Evolutionary conservation across 2,329 filamentous ascomycete genomes (phyloP).

Genomic region (Phoma herbarum): DNA sequence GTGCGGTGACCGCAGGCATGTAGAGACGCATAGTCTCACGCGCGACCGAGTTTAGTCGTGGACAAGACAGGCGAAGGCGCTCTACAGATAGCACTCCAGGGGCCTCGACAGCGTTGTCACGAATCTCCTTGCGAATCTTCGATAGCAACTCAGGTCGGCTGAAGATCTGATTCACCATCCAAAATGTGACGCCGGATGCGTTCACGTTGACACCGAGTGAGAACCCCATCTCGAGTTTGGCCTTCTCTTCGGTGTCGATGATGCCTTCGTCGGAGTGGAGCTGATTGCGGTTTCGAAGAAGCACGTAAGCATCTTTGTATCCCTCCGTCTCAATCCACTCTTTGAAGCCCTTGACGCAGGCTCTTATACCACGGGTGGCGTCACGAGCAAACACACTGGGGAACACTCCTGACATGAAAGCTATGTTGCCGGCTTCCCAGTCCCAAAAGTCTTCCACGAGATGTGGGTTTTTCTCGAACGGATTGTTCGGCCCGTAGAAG

Average conservation of each 20-base stretch:
- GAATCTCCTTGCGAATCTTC: constrained; percentile 55
- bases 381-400: constrained; percentile 52
- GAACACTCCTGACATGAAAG: constrained; percentile 43
- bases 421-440: constrained; percentile 50
- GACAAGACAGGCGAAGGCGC: constrained; percentile 52
- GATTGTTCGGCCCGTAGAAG: constrained; percentile 57
- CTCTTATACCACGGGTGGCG: constrained; percentile 50
- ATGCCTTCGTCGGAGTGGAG: constrained; percentile 32
- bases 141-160: constrained; percentile 51
- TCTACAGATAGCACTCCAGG: constrained; percentile 49
- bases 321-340: constrained; percentile 40
- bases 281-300: constrained; percentile 37
- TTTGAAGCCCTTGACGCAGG: constrained; percentile 35
- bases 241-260: constrained; percentile 23
- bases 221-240: constrained; percentile 37
- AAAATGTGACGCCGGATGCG: constrained; percentile 56
- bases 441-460: constrained; percentile 55
- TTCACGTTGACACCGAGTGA: constrained; percentile 54
- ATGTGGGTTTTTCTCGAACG: constrained; percentile 47
- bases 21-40: constrained; percentile 57
- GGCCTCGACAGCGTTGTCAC: constrained; percentile 28
- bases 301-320: constrained; percentile 29
- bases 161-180: constrained; percentile 57
- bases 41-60: constrained; percentile 57
- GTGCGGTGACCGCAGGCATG: constrained; percentile 52